Conservation (phyloP, 2,329 filamentous ascomycete genomes). For the Bipolaris victoriae region DNA sequence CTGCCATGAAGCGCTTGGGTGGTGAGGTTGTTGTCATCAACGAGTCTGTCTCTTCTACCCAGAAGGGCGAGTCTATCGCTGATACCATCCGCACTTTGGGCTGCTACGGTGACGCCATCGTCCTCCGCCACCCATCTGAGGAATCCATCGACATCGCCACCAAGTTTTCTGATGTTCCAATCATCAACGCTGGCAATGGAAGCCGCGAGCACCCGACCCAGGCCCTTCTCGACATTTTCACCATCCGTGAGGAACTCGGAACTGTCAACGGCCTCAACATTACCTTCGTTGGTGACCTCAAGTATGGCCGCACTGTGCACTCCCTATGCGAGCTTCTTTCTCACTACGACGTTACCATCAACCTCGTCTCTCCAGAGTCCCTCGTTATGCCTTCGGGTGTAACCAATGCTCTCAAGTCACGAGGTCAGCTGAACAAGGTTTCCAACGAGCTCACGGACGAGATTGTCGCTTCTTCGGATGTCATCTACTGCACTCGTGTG, state of each 20-base stretch:
- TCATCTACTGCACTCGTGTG: constrained; percentile 95
- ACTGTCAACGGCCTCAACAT: constrained; percentile 95
- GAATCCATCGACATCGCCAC: constrained; percentile 79
- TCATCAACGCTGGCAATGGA: constrained; percentile 97
- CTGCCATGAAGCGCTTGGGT: constrained; percentile 97
- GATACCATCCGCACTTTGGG: constrained; percentile 92
- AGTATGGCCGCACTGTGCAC: constrained; percentile 93
- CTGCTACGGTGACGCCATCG: constrained; percentile 92
- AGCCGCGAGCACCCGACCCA: constrained; percentile 96
- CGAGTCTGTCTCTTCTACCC: constrained; percentile 82
- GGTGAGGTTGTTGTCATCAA: constrained; percentile 83
- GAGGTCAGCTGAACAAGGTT: constrained; percentile 79
- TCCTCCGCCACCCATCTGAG: constrained; percentile 91
- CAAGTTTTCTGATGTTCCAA: constrained; percentile 85
- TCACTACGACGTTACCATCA: constrained; percentile 93
- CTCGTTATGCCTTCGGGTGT: constrained; percentile 79
- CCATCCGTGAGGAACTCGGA: constrained; percentile 95
- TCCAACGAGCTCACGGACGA: constrained; percentile 82
- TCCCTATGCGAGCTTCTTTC: constrained; percentile 91
- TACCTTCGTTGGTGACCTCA: constrained; percentile 92
- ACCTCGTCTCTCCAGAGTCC: constrained; percentile 83
- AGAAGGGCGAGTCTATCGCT: constrained; percentile 93
- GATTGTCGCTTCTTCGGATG: constrained; percentile 84
- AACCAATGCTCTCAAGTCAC: constrained; percentile 70
- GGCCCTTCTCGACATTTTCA: constrained; percentile 96